Base-by-base conservation (phyloP, 129 eudicot species). In the Oenanthe sinensis region DNA sequence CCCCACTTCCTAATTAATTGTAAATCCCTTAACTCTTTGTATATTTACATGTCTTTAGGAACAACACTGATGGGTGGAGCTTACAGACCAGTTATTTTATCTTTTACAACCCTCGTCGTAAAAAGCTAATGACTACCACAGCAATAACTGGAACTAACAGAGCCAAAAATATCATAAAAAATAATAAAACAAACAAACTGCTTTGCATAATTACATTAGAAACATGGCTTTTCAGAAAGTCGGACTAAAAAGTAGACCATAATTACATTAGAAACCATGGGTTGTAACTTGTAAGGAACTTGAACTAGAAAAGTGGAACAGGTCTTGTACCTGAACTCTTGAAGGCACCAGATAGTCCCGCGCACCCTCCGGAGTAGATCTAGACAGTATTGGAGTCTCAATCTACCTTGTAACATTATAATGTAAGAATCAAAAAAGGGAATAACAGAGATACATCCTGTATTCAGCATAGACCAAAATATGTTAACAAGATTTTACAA, bases 331-430 rank as follows among this genome's bases (percentile, higher is more conserved):
- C 99, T 95, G 99, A 80, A 95, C 89, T 90, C 99, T 95, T 65
- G 99, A 95, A 33, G 99, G 99, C 77, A 95, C 99, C 80, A 95
- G 77, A 89, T 92, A 95, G 87, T 95, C 99, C 36, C 99, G 90
- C 77, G 99, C 99, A 81, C 99, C 99, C 85, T 95, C 99, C 33
- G 99, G 99, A 83, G 99, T 95, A 26, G 99, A 95, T 85, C 92
- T 90, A 85, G 96, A 92, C 69, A 95, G 97, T 82, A 95, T 89
- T 88, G 99, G 99, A 70, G 99, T 95, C 96, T 95, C 99, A 81
- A 95, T 95, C 99, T 95, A 89, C 99, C 97, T 92, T 95, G 88
- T 87, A 91, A 89, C 91, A 88, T 79, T 77, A 85, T 81, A 82
- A 85, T 26, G 78, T 84, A 87, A 86, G 87, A 84, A 84, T 88